Evolutionary conservation across 1,284 basidiomycete species (phyloP).

Genomic region (Ustilago lituana): DNA sequence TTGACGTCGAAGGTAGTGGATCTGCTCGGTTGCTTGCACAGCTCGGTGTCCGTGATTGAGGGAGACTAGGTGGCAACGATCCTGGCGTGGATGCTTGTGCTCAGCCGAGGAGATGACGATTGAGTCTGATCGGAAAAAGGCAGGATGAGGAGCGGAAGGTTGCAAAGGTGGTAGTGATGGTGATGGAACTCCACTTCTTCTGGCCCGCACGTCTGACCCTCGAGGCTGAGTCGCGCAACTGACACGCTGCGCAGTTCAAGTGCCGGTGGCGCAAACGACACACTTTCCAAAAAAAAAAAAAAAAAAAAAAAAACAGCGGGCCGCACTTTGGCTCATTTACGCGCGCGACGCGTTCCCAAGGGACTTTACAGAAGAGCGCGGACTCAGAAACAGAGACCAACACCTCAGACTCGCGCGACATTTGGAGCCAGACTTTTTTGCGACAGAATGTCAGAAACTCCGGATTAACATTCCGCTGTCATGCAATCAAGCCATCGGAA

Average conservation of each 20-base stretch:
- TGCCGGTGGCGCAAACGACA: no score
- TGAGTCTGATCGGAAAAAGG: no score
- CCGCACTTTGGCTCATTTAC: constrained; percentile 48
- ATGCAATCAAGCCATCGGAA: no score
- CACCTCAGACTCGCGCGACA: constrained; percentile 36
- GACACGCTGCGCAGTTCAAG: constrained; percentile 4
- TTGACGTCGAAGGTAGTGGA: background rate
- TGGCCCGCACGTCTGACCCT: background rate
- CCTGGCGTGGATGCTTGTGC: no score
- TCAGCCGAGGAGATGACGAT: no score
- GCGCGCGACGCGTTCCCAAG: constrained; percentile 38
- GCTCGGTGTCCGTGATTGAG: no score
- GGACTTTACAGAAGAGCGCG: background rate
- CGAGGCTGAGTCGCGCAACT: constrained; percentile 36
- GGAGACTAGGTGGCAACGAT: no score
- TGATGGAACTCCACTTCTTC: constrained; percentile 26
- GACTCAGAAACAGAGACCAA: constrained; percentile 24
- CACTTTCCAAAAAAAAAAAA: no score
- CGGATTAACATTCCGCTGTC: no score
- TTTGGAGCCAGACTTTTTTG: background rate
- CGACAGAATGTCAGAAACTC: no score
- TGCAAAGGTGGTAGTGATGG: background rate
- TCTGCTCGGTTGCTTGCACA: no score
- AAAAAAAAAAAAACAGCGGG: no score
- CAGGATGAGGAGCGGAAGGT: background rate